Base-by-base conservation (phyloP, 2,329 filamentous ascomycete species). In the Fusarium fujikuroi region DNA sequence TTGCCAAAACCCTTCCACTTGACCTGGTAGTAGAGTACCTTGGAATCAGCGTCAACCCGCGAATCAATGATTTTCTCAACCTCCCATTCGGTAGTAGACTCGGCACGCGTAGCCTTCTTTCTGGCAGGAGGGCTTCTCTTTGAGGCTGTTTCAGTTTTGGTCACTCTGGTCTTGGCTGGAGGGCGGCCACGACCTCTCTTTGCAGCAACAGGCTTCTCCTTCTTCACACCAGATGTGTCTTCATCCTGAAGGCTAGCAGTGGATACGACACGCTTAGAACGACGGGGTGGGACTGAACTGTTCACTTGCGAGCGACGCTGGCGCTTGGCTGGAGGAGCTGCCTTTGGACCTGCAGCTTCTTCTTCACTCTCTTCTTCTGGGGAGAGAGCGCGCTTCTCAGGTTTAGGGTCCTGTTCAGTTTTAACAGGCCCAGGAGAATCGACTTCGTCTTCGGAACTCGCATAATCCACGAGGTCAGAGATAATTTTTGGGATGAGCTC, bases 1-100 rank as follows among this genome's bases (percentile, higher is more conserved):
- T 73, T 69, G 1, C 80, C 57, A 60, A 82, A 89, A 1, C 85
- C 86, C 71, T 85, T 83, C 88, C 88, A 90, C 77, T 89, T 88
- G 60, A 90, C 83, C 7, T 81, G 69, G 75, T 87, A 90, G 74
- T 84, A 77, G 69, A 83, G 80, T 66, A 82, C 76, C 67, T 80
- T 79, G 2, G 81, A 83, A 9, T 78, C 75, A 11, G 74, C 75
- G 44, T 86, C 82, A 42, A 86, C 79, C 9, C 75, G 78, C 1
- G 81, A 81, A 23, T 83, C 82, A 16, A 87, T 57, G 37, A 89
- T 86, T 7, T 77, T 73, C 73, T 89, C 87, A 1, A 89, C 85
- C 59, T 85, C 83, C 77, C 82, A 89, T 63, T 85, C 82, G 7
- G 77, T 75, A 18, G 74, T 70, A 11, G 73, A 60, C 7, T 61